Conservation (phyloP, 192 early-diverging fungal genomes). For the Backusella macrospora region DNA sequence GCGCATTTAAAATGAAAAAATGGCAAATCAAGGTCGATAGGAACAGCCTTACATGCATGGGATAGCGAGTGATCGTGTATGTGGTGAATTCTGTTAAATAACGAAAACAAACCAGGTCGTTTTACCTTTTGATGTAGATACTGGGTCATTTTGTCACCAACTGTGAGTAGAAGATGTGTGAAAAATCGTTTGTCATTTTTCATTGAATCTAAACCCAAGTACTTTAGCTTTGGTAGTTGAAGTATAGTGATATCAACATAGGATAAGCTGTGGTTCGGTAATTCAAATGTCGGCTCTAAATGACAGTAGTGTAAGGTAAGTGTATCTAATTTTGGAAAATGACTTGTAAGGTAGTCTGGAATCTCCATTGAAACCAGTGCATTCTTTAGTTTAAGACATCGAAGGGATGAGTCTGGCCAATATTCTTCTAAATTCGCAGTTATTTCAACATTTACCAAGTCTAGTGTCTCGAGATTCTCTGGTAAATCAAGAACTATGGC, state of each 20-base stretch:
- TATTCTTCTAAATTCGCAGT: not conserved
- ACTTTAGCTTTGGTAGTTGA: not conserved
- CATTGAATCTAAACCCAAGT: not conserved
- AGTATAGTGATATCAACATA: not conserved
- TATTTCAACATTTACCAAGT: not conserved
- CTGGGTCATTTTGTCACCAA: not conserved
- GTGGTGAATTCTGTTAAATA: not conserved
- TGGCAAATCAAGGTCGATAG: not conserved
- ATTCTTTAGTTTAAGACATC: conserved; percentile 6
- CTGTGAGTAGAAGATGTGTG: not conserved
- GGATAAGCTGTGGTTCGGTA: not conserved
- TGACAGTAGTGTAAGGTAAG: not conserved
- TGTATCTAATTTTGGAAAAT: not conserved
- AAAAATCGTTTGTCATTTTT: not conserved
- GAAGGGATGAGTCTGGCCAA: not conserved
- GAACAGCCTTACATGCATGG: not conserved
- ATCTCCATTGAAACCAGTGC: not conserved
- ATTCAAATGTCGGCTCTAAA: not conserved
- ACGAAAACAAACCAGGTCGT: not conserved
- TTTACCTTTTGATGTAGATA: not conserved
- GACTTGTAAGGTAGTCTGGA: not conserved
- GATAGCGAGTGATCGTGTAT: not conserved
- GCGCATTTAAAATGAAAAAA: not conserved
- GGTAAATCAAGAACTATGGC: not conserved
- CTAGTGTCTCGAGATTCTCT: not conserved